Evolutionary conservation across 441 rosid species (phyloP).

Genomic region (Bocquillonia castaneifolia): DNA sequence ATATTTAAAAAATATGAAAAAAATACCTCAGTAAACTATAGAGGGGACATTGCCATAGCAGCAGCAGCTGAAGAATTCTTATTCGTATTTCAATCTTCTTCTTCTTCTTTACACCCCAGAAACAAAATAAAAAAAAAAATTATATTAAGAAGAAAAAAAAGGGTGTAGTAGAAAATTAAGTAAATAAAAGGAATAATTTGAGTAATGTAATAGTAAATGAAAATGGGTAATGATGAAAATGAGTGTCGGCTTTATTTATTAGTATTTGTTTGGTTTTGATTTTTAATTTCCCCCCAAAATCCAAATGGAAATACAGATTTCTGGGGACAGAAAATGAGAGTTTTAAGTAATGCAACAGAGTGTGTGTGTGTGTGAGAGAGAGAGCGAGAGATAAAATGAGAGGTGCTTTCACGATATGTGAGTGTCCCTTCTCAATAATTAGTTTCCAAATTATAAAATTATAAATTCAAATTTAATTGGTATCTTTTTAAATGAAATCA

Average conservation of each 20-base stretch:
- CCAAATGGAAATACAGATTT: neutral
- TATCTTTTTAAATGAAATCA: neutral
- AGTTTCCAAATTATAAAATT: neutral
- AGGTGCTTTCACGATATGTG: slow-evolving; percentile 14
- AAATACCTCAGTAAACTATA: neutral
- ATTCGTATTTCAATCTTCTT: neutral
- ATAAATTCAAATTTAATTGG: neutral
- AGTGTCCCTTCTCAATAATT: neutral
- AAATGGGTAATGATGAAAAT: neutral
- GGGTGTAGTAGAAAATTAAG: neutral
- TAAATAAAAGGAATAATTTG: neutral
- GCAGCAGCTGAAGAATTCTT: neutral
- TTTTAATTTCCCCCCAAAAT: neutral
- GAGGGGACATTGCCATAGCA: slow-evolving; percentile 4
- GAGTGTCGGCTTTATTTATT: slow-evolving; percentile 8
- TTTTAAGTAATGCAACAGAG: too few species aligned
- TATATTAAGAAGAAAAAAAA: neutral
- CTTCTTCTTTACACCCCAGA: neutral
- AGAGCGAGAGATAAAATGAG: neutral
- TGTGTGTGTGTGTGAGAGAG: too few species aligned
- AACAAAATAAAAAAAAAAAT: neutral
- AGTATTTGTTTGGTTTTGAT: too few species aligned
- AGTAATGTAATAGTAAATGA: neutral
- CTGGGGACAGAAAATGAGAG: neutral
- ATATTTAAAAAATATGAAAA: neutral